A percentile compares a stretch with the other conserved stretches of the same genome.
Evolutionary conservation across 768 basidiomycete species (phyloP).

Genomic region (Termitomyces sp.): DNA sequence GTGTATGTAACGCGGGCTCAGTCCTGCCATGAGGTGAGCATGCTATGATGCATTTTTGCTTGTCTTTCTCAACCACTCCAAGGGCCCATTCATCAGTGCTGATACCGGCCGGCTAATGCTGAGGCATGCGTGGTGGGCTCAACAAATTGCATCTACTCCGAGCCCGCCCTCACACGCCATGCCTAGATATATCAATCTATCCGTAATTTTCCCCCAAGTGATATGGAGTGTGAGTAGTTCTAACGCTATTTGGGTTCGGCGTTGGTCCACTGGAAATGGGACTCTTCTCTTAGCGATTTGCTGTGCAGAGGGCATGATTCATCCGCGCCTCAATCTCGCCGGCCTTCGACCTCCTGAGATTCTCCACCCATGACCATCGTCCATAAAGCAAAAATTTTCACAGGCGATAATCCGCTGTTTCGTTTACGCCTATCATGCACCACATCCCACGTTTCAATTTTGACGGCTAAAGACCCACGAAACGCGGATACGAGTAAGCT

Average conservation of each 20-base stretch:
- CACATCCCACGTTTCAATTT: neutral
- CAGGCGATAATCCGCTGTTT: neutral
- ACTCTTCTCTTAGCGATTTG: neutral
- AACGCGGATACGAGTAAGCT: neutral
- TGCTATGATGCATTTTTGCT: neutral
- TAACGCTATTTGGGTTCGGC: neutral
- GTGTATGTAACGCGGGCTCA: neutral
- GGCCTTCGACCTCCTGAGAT: neutral
- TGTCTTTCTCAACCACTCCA: neutral
- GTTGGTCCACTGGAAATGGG: neutral
- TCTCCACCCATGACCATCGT: neutral
- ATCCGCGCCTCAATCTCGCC: neutral
- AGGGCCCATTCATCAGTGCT: neutral
- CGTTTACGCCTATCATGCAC: neutral
- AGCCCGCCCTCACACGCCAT: neutral
- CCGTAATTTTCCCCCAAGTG: neutral
- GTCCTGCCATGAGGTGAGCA: neutral
- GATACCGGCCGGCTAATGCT: neutral
- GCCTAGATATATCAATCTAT: neutral
- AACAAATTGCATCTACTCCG: too few species aligned
- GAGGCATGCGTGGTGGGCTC: too few species aligned
- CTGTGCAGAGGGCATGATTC: neutral
- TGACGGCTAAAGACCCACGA: neutral
- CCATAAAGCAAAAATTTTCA: neutral
- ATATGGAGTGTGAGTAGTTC: neutral